phyloP scores from a whole-genome alignment of 1,139 yeast species.

The Geotrichum klebahnii region DNA sequence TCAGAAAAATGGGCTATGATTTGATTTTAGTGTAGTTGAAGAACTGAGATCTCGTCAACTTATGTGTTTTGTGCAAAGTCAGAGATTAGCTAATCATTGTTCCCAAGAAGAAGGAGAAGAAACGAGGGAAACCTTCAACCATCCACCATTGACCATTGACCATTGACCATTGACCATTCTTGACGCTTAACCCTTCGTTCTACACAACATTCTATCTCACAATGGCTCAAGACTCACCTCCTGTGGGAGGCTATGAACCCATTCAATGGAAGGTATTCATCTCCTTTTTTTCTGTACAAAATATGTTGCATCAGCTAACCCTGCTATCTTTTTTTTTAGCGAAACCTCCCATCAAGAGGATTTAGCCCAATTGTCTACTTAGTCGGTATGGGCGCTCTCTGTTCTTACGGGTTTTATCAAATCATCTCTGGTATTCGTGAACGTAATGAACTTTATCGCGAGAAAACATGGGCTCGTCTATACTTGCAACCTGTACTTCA shows the following conservation, averaged over 20 bases:
- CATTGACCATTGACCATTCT: no score
- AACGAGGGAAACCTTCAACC: no score
- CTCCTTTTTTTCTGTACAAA: not conserved
- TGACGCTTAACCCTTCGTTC: no score
- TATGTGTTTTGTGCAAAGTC: no score
- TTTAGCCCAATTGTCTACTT: conserved; percentile 73
- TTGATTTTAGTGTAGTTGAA: no score
- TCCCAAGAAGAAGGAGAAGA: no score
- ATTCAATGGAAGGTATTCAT: conserved; percentile 67
- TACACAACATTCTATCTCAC: no score
- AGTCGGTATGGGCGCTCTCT: conserved; percentile 57
- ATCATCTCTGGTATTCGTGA: conserved; percentile 67
- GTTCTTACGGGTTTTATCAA: conserved; percentile 70
- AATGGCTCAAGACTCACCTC: conserved; percentile 73
- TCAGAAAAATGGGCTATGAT: no score
- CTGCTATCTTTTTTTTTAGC: conserved; percentile 34
- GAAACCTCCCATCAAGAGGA: conserved; percentile 81
- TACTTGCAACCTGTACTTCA: conserved; percentile 67
- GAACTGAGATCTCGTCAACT: no score
- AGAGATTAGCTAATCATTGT: no score
- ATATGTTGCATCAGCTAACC: not conserved
- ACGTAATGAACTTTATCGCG: conserved; percentile 69
- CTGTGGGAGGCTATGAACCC: conserved; percentile 79
- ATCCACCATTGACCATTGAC: no score
- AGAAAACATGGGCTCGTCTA: conserved; percentile 73